Percentiles rank a stretch among this genome's conserved stretches.
Conservation (phyloP, 352 stramenopile species). For the Pythium pyrilobum region DNA sequence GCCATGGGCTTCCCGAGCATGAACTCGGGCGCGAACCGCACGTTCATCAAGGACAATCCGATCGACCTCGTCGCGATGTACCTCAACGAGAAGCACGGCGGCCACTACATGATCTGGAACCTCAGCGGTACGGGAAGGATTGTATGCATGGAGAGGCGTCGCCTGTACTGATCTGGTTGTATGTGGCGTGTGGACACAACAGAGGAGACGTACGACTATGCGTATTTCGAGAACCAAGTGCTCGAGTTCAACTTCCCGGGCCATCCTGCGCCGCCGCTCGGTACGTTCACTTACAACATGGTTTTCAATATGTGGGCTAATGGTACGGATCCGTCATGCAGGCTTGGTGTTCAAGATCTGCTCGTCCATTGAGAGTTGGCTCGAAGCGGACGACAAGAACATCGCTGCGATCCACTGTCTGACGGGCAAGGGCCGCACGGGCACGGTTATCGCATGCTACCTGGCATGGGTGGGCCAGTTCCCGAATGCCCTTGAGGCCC, state of each 20-base stretch:
- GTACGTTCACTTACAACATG: conserved; percentile 9
- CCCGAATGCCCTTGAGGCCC: conserved; percentile 88
- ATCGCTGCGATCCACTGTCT: conserved; percentile 96
- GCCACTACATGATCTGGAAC: conserved; percentile 99
- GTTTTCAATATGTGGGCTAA: neutral
- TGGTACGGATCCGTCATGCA: neutral
- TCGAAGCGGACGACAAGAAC: conserved; percentile 94
- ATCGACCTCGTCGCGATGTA: conserved; percentile 92
- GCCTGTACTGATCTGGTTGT: neutral
- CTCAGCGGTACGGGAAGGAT: conserved; percentile 60
- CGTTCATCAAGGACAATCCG: conserved; percentile 79
- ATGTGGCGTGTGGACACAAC: neutral
- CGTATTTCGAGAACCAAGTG: conserved; percentile 95
- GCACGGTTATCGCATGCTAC: conserved; percentile 94
- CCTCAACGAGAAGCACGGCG: conserved; percentile 90
- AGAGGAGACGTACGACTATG: conserved; percentile 96
- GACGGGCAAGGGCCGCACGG: conserved; percentile 93
- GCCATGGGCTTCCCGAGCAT: conserved; percentile 91
- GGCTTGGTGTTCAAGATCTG: conserved; percentile 96
- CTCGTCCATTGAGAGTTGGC: conserved; percentile 96
- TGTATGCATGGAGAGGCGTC: neutral
- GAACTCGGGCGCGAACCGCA: conserved; percentile 70
- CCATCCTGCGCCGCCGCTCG: conserved; percentile 94
- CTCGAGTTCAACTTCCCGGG: conserved; percentile 97
- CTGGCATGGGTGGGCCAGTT: conserved; percentile 94